A percentile compares a stretch with the other conserved stretches of the same genome.
Evolutionary conservation across 495 filamentous ascomycete species (phyloP).

Genomic region (Xylona heveae): DNA sequence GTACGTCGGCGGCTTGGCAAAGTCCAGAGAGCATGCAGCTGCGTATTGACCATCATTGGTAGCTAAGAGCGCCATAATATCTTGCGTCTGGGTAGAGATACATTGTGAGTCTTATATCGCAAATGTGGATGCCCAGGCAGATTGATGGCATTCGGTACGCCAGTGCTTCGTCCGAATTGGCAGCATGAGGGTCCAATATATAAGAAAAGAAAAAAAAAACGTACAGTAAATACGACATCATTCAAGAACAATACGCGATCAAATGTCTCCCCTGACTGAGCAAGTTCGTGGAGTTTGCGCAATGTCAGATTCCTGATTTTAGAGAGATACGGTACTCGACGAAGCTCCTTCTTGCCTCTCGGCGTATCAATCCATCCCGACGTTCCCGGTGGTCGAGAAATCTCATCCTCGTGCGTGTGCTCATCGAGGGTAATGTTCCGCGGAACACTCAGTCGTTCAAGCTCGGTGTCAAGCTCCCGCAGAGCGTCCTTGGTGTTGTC

Average conservation of each 20-base stretch:
- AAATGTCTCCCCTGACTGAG: constrained; percentile 27
- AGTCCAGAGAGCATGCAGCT: constrained; percentile 68
- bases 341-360: constrained; percentile 23
- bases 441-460: constrained; percentile 29
- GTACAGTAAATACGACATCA: constrained; percentile 51
- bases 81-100: constrained; percentile 23
- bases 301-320: constrained; percentile 35
- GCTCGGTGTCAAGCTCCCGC: constrained; percentile 29
- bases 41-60: constrained; percentile 57
- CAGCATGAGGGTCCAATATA: constrained; percentile 1
- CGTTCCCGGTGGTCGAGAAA: constrained; percentile 15
- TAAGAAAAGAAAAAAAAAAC: constrained; percentile 7
- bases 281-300: constrained; percentile 23
- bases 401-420: constrained; percentile 32
- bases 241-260: constrained; percentile 55
- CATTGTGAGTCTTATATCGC: constrained; percentile 1
- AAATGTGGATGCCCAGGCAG: constrained; percentile 2
- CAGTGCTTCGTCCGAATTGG: not conserved
- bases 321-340: constrained; percentile 51
- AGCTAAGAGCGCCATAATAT: constrained; percentile 45
- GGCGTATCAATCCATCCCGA: constrained; percentile 37
- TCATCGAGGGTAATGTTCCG: constrained; percentile 31
- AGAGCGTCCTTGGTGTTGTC: constrained; percentile 48
- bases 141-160: not conserved
- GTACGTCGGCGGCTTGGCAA: constrained; percentile 39